Evolutionary conservation across 495 filamentous ascomycete species (phyloP).

Genomic region (Evernia prunastri): DNA sequence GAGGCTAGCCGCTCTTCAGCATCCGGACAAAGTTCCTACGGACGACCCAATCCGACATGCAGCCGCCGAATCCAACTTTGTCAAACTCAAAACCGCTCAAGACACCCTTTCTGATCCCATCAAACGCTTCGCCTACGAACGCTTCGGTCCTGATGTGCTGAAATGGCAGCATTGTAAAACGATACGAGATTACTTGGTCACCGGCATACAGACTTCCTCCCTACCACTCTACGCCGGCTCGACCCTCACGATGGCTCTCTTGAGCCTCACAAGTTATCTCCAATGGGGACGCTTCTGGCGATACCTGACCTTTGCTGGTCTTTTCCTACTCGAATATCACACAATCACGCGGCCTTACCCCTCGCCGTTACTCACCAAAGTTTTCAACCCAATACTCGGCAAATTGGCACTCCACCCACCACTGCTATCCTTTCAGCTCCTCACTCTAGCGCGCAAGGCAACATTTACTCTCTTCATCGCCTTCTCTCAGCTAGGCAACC

Average conservation of each 20-base stretch:
- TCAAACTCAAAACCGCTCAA: conserved; percentile 73
- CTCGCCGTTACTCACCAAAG: conserved; percentile 46
- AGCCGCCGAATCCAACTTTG: conserved; percentile 58
- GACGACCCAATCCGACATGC: conserved; percentile 30
- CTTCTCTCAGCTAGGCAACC: conserved; percentile 71
- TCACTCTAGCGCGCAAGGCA: conserved; percentile 68
- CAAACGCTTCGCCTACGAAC: conserved; percentile 85
- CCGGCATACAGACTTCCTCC: conserved; percentile 51
- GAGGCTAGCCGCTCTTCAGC: conserved; percentile 72
- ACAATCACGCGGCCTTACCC: conserved; percentile 60
- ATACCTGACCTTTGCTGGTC: conserved; percentile 62
- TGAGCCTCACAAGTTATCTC: conserved; percentile 72
- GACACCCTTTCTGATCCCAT: conserved; percentile 76
- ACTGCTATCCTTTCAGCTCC: conserved; percentile 83
- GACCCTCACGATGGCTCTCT: conserved; percentile 54
- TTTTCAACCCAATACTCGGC: conserved; percentile 58
- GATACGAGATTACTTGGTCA: conserved; percentile 63
- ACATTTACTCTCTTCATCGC: conserved; percentile 82
- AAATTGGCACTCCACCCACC: conserved; percentile 47
- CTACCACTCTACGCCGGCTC: conserved; percentile 59
- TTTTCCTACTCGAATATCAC: conserved; percentile 69
- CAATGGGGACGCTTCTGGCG: conserved; percentile 88
- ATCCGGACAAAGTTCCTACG: conserved; percentile 76
- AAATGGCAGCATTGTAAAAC: conserved; percentile 64
- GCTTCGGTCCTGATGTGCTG: conserved; percentile 74